Conservation (phyloP, 306 rosid species). For the Glycine latifolia region DNA sequence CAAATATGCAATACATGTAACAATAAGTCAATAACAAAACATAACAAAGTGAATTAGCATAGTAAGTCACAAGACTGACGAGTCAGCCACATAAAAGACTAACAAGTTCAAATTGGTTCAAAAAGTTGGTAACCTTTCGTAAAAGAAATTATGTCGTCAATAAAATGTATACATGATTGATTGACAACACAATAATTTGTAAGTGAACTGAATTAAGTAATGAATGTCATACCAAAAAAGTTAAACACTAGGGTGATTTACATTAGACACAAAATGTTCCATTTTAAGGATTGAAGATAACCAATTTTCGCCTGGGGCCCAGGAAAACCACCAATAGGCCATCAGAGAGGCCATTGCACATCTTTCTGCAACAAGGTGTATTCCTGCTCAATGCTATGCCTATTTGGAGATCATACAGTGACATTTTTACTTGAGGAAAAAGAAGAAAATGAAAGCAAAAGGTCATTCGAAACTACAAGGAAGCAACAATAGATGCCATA, state of each 20-base stretch:
- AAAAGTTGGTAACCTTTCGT: background rate
- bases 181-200: background rate
- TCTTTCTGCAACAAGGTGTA: conserved; percentile 90
- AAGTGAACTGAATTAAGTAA: background rate
- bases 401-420: conserved; percentile 44
- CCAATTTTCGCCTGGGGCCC: conserved; percentile 75
- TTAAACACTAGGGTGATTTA: background rate
- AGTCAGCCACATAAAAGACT: background rate
- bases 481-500: conserved; percentile 12
- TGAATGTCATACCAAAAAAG: background rate
- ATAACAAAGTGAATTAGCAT: no score
- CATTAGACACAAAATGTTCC: background rate
- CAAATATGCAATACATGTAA: no score
- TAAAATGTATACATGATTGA: background rate
- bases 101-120: background rate
- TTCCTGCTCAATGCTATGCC: conserved; percentile 94
- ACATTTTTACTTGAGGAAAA: background rate
- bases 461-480: background rate
- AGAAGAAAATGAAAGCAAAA: background rate
- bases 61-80: no score
- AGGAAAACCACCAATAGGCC: conserved; percentile 88
- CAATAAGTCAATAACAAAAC: no score
- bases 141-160: background rate
- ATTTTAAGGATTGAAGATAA: background rate
- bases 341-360: conserved; percentile 79